A percentile compares a stretch with the other conserved stretches of the same genome.
phyloP scores from a whole-genome alignment of 805 yeast genomes.

The Candida railenensis region DNA sequence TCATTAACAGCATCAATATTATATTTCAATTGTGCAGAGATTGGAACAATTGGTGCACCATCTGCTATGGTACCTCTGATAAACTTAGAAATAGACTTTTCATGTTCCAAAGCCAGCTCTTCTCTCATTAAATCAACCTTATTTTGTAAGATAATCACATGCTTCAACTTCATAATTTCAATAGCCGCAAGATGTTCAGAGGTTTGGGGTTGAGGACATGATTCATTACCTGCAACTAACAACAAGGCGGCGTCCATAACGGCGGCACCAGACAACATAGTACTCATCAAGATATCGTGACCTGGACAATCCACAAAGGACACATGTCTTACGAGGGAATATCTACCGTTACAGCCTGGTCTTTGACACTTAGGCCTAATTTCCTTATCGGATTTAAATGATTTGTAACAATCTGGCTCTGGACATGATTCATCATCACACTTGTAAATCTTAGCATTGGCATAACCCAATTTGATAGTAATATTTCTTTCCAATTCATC shows the following conservation, averaged over 20 bases:
- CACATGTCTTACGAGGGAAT: constrained; percentile 89
- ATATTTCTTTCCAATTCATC: constrained; percentile 98
- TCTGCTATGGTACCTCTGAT: constrained; percentile 98
- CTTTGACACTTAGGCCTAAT: constrained; percentile 89
- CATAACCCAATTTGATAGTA: constrained; percentile 97
- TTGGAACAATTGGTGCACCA: constrained; percentile 98
- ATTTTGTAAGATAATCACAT: constrained; percentile 93
- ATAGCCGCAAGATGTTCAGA: constrained; percentile 99
- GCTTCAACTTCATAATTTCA: constrained; percentile 97
- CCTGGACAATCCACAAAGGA: constrained; percentile 99
- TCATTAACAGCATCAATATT: constrained; percentile 98
- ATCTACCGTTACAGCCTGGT: constrained; percentile 86
- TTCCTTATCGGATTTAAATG: constrained; percentile 93
- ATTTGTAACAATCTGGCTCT: constrained; percentile 92
- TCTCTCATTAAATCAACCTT: constrained; percentile 98
- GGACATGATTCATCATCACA: constrained; percentile 84
- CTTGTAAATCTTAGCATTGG: constrained; percentile 96
- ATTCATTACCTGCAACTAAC: constrained; percentile 96
- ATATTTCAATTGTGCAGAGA: constrained; percentile 97
- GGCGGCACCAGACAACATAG: constrained; percentile 99
- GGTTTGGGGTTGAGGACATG: constrained; percentile 99
- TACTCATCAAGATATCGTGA: constrained; percentile 99
- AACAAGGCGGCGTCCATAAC: constrained; percentile 99
- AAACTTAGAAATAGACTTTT: constrained; percentile 86
- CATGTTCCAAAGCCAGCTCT: constrained; percentile 93